Evolutionary conservation across 129 eudicot genomes (phyloP), one percentile per base, ranked within the genome.

Genomic region (Centaurea solstitialis): DNA sequence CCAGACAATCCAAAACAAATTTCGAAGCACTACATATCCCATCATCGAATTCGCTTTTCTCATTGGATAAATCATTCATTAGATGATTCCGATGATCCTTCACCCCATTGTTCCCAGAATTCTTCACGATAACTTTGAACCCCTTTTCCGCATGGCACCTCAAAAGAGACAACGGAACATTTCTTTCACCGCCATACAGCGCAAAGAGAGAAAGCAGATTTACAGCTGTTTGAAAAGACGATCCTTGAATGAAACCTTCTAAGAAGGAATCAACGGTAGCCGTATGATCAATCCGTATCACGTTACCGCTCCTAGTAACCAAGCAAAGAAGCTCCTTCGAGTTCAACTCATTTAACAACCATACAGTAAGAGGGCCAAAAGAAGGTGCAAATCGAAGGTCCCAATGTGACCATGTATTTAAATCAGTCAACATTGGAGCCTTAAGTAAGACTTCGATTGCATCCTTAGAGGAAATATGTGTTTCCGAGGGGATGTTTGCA

Each of bases 391-490:
- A 95, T 23, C 82, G n/a, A 77, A 87, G 77, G 70, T 93, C 98
- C 99, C 99, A 95, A 72, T 93, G 97, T 11, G 88, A 89, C 98
- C 98, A 95, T 33, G 82, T 79, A 26, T 85, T 86, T 71, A 95
- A 57, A 85, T 95, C 97, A 33, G 83, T 74, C 84, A 95, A 84
- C 94, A 92, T 91, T 59, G 98, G 99, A 72, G 94, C 95, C 78
- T 66, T 82, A 71, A 80, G 89, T 50, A 95, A 85, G 75, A 87
- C 90, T 79, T 93, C 87, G 76, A 88, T 74, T 21, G 95, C 98
- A 70, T 95, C 92, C 84, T 82, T 87, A 11, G 93, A 68, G 13
- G 89, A 87, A 75, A 76, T 45, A 70, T 22, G 59, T 76, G 77
- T 62, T 22, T 85, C 84, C 26, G 68, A 24, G n/a, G 8, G 70